Percentiles rank a stretch among this genome's conserved stretches.
Conservation (phyloP, 441 rosid genomes). For the Jatropha multifida region DNA sequence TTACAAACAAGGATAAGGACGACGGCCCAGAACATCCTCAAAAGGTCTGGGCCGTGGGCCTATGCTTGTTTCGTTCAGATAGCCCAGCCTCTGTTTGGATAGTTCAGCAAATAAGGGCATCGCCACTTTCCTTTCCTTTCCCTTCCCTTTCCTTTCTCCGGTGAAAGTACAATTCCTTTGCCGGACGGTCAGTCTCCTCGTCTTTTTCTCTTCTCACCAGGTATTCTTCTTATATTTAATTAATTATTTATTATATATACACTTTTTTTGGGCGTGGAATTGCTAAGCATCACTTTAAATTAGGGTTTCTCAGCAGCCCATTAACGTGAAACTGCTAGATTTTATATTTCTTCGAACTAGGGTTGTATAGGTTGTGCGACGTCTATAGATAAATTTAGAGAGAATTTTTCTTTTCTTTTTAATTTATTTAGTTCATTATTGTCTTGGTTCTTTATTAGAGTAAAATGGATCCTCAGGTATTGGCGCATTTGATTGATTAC, state of each 20-base stretch:
- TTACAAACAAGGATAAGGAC: neutral
- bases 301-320: slow-evolving; percentile 1
- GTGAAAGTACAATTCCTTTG: neutral
- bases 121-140: neutral
- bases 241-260: neutral
- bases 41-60: neutral
- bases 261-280: neutral
- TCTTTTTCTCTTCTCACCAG: neutral
- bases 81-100: slow-evolving; percentile 18
- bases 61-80: neutral
- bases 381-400: neutral
- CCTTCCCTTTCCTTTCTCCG: neutral
- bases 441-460: no score
- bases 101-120: neutral
- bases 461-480: no score
- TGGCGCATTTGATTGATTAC: no score
- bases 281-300: neutral
- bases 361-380: neutral
- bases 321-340: neutral
- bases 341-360: neutral
- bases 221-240: neutral
- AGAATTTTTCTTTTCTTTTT: neutral
- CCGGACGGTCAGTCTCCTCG: neutral
- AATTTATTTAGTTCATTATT: neutral
- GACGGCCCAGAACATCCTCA: neutral